Evolutionary conservation across 371 early-diverging fungal species (phyloP).

Genomic region (Mortierella polycephala): DNA sequence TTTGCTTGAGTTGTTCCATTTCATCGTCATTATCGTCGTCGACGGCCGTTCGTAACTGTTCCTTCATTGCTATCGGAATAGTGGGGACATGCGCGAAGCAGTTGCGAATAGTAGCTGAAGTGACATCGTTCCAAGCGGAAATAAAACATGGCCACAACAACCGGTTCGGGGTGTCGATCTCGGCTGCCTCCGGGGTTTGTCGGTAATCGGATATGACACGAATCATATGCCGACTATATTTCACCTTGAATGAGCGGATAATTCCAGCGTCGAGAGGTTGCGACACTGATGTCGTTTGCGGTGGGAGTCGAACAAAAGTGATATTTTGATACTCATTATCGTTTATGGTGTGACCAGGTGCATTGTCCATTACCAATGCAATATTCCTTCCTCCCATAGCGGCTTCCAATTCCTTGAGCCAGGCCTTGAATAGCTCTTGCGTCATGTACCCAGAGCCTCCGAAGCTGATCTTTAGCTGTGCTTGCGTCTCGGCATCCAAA

Average conservation of each 20-base stretch:
- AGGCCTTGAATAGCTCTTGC: neutral
- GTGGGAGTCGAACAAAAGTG: conserved; percentile 1
- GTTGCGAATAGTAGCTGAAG: conserved; percentile 4
- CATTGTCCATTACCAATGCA: conserved; percentile 5
- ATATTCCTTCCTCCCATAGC: neutral
- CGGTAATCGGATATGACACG: neutral
- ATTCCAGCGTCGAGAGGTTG: no score
- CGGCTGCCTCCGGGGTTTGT: no score
- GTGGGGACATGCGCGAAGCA: conserved; percentile 8
- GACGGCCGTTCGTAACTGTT: neutral
- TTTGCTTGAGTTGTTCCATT: conserved; percentile 5
- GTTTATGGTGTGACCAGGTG: conserved; percentile 3
- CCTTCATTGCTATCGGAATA: conserved; percentile 2
- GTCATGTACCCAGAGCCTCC: conserved; percentile 4
- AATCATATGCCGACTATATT: conserved; percentile 6
- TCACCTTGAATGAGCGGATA: conserved; percentile 3
- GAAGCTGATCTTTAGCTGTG: neutral
- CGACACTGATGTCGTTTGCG: neutral
- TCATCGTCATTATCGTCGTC: neutral
- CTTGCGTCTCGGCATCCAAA: neutral
- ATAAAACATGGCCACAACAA: neutral
- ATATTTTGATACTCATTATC: neutral
- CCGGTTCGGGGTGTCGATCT: neutral
- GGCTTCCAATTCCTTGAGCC: neutral
- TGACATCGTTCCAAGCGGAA: neutral